Evolutionary conservation across 495 filamentous ascomycete genomes (phyloP).

Genomic region (Hypoxylon subgilvum): DNA sequence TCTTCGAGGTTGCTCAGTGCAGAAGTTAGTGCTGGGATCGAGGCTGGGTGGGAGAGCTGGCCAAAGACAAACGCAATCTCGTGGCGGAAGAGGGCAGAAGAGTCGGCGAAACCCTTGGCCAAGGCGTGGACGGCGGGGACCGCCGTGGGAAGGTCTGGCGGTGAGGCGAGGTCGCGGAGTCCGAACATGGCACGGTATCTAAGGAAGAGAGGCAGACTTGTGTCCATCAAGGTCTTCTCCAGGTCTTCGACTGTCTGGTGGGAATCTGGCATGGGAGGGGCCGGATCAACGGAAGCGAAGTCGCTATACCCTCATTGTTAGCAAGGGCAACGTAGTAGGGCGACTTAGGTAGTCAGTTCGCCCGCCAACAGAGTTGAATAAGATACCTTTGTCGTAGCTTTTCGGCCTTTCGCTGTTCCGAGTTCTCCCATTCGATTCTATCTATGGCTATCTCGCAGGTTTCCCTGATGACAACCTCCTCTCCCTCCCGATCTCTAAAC

Average conservation of each 20-base stretch:
- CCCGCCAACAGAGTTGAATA: constrained; percentile 4
- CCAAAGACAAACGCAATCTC: constrained; percentile 99
- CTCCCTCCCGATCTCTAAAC: constrained; percentile 71
- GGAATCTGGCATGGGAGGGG: constrained; percentile 78
- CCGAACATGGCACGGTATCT: constrained; percentile 98
- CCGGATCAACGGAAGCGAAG: constrained; percentile 94
- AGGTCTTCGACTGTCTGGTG: constrained; percentile 73
- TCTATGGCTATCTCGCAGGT: constrained; percentile 97
- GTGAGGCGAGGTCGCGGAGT: constrained; percentile 89
- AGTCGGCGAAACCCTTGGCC: constrained; percentile 83
- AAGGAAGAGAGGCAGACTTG: constrained; percentile 78
- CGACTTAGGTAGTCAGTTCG: constrained; percentile 4
- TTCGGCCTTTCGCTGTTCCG: constrained; percentile 71
- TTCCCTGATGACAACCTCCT: constrained; percentile 82
- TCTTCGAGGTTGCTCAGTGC: constrained; percentile 80
- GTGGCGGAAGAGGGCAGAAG: constrained; percentile 93
- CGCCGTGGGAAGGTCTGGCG: constrained; percentile 86
- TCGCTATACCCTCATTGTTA: constrained; percentile 62
- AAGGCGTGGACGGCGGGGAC: constrained; percentile 81
- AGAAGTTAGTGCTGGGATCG: constrained; percentile 83
- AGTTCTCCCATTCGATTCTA: constrained; percentile 91
- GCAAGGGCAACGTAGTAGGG: constrained; percentile 16
- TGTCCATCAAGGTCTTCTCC: constrained; percentile 77
- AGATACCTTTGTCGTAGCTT: constrained; percentile 78
- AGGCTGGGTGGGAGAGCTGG: constrained; percentile 93